Conservation (phyloP, 176 grass and related monocot species). For the Ensete glaucum region DNA sequence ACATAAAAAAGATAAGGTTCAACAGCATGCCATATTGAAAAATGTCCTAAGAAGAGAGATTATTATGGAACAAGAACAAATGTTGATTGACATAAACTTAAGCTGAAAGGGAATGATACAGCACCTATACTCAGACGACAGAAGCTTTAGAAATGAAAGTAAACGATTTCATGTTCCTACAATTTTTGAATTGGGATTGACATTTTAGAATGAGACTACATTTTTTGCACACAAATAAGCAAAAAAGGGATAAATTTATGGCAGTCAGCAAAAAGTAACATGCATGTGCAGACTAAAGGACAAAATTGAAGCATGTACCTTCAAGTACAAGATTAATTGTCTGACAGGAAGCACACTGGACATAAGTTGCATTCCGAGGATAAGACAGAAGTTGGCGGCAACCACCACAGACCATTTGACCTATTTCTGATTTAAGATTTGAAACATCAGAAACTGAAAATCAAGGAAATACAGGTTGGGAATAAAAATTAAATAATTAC, state of each 20-base stretch:
- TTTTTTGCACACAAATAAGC: background rate
- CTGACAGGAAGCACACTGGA: constrained; percentile 60
- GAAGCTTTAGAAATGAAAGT: background rate
- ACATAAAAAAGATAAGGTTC: background rate
- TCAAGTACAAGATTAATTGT: constrained; percentile 78
- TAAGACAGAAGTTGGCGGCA: constrained; percentile 66
- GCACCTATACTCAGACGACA: background rate
- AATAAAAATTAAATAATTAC: constrained; percentile 6
- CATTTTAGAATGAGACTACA: background rate
- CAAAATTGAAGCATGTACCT: constrained; percentile 35
- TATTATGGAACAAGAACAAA: background rate
- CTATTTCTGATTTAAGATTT: constrained; percentile 55
- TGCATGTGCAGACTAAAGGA: background rate
- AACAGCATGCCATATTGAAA: background rate
- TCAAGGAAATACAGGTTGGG: background rate
- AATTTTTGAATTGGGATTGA: background rate
- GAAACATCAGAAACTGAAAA: constrained; percentile 3
- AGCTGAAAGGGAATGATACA: background rate
- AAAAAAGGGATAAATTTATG: background rate
- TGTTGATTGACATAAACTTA: background rate
- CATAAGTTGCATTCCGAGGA: constrained; percentile 46
- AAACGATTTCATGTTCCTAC: background rate
- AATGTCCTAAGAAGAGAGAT: background rate
- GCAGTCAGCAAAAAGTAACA: background rate
- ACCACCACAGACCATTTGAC: constrained; percentile 75